phyloP scores from a whole-genome alignment of 176 grass and related monocot genomes.

The Avena insularis region DNA sequence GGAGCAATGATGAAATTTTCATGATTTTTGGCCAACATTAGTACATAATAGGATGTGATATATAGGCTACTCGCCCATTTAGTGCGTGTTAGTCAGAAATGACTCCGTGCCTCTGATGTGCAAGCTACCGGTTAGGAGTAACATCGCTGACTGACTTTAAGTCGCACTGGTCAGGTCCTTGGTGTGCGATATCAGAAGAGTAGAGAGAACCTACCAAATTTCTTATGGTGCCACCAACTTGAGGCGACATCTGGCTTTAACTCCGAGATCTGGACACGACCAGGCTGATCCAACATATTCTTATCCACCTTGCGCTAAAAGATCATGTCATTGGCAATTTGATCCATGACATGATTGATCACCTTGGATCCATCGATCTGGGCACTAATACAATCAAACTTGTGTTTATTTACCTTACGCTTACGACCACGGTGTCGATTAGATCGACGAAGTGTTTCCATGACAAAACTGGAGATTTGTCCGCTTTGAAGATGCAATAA shows the following conservation, averaged over 20 bases:
- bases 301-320: not conserved
- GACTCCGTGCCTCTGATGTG: no score
- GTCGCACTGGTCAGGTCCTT: no score
- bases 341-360: not conserved
- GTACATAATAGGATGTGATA: no score
- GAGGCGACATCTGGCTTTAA: not conserved
- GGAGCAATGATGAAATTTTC: no score
- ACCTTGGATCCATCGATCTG: not conserved
- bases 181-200: not conserved
- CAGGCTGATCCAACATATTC: not conserved
- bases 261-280: no score
- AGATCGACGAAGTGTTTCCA: not conserved
- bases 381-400: no score
- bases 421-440: not conserved
- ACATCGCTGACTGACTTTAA: no score
- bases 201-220: not conserved
- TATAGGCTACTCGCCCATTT: no score
- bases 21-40: no score
- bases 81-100: no score
- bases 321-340: not conserved
- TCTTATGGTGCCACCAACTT: not conserved
- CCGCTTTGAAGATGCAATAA: not conserved
- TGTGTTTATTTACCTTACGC: not conserved
- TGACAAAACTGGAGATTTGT: not conserved
- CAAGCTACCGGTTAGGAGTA: no score